A percentile compares a stretch with the other conserved stretches of the same genome.
phyloP scores from a whole-genome alignment of 495 filamentous ascomycete genomes.

The Aspergillus affinis region DNA sequence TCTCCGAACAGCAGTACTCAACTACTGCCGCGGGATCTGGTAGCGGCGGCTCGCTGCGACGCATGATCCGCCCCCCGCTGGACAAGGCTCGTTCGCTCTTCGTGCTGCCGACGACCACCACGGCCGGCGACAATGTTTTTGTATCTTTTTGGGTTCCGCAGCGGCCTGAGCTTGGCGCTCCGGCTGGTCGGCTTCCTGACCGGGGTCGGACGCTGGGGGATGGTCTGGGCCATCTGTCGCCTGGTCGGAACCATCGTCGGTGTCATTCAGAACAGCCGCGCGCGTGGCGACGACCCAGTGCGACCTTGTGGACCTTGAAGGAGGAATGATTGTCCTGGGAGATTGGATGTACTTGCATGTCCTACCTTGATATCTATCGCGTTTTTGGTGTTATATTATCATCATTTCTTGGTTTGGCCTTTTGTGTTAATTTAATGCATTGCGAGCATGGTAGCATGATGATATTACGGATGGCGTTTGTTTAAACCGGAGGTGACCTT shows the following conservation, averaged over 20 bases:
- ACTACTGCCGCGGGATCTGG: background rate
- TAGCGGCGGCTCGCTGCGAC: constrained; percentile 20
- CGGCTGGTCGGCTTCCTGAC: constrained; percentile 4
- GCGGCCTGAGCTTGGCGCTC: constrained; percentile 9
- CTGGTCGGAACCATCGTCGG: constrained; percentile 35
- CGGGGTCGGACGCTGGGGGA: constrained; percentile 1
- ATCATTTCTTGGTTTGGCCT: background rate
- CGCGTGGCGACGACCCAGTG: constrained; percentile 41
- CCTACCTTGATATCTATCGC: constrained; percentile 1
- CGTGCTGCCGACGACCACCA: constrained; percentile 30
- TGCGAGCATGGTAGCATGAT: background rate
- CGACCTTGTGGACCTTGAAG: constrained; percentile 39
- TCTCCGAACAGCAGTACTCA: background rate
- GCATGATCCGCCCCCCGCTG: constrained; percentile 37
- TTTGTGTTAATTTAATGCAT: background rate
- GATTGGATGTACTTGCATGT: background rate
- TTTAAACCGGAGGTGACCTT: background rate
- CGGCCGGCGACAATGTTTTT: constrained; percentile 19
- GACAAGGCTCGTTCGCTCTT: constrained; percentile 38
- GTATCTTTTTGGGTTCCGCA: constrained; percentile 30
- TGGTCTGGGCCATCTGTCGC: constrained; percentile 14
- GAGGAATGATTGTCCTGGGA: constrained; percentile 25
- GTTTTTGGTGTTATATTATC: background rate
- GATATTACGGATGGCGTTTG: background rate
- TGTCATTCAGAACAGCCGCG: constrained; percentile 47